These are phyloP conservation scores for Flueggea neowawraea DNA, from an alignment of 441 rosid genomes.

Conservation along the genomic window DNA sequence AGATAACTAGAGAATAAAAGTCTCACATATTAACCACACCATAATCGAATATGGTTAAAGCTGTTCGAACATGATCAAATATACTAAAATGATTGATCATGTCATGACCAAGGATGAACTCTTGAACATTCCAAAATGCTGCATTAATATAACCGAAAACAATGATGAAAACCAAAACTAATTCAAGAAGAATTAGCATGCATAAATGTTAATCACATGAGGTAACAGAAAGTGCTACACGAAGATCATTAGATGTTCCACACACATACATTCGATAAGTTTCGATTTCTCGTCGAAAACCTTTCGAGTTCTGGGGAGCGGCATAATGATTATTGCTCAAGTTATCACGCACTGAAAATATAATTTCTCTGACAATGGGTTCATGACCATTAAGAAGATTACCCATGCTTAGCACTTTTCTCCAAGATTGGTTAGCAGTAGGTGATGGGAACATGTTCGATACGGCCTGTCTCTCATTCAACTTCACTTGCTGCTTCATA, in stretches of 20 bases:
- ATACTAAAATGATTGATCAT: too few relatives aligned
- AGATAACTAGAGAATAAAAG: too few relatives aligned
- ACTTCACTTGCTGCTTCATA: conserved; percentile 46
- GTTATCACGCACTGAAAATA: conserved; percentile 62
- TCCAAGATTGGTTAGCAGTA: conserved; percentile 85
- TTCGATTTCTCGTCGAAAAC: conserved; percentile 56
- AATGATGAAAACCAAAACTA: background rate
- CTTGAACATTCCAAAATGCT: too few relatives aligned
- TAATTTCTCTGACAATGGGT: conserved; percentile 76
- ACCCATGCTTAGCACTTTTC: conserved; percentile 98
- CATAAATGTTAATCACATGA: conserved; percentile 60
- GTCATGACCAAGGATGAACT: too few relatives aligned
- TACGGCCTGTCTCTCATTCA: conserved; percentile 56
- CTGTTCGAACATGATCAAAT: too few relatives aligned
- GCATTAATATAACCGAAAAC: background rate
- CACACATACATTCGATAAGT: conserved; percentile 87
- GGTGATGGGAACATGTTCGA: conserved; percentile 77
- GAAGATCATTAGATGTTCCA: conserved; percentile 96
- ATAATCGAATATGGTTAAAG: too few relatives aligned
- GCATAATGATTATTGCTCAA: conserved; percentile 58
- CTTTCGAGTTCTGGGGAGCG: conserved; percentile 19
- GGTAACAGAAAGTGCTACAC: conserved; percentile 88
- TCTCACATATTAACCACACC: too few relatives aligned
- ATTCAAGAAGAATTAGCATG: conserved; percentile 1
- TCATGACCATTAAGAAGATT: conserved; percentile 98